These are phyloP conservation scores for Rubus parviflorus DNA, from an alignment of 306 rosid genomes.

Conservation along the genomic window DNA sequence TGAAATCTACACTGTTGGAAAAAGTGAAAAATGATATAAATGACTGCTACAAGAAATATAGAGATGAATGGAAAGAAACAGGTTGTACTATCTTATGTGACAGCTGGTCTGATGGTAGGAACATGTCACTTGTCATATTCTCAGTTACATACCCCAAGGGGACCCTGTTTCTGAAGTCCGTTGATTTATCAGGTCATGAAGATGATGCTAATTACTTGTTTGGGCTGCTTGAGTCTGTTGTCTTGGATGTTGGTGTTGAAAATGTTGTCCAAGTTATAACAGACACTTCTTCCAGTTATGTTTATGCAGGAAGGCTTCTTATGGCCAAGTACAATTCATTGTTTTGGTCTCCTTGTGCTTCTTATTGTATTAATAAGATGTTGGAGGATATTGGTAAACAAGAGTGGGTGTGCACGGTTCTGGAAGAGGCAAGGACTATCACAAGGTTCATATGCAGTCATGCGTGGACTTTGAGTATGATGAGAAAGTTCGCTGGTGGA, in stretches of 20 bases:
- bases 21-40: constrained; percentile 58
- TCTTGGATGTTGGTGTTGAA: constrained; percentile 65
- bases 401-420: constrained; percentile 57
- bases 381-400: constrained; percentile 63
- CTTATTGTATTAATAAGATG: constrained; percentile 61
- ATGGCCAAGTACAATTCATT: constrained; percentile 60
- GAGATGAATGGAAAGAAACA: constrained; percentile 68
- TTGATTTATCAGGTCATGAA: constrained; percentile 57
- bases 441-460: constrained; percentile 49
- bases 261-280: constrained; percentile 76
- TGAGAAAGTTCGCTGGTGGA: constrained; percentile 64
- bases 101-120: constrained; percentile 53
- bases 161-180: constrained; percentile 53
- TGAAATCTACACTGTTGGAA: constrained; percentile 54
- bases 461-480: constrained; percentile 48
- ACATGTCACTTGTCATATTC: constrained; percentile 50
- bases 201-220: constrained; percentile 52
- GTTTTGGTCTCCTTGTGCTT: constrained; percentile 79
- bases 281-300: constrained; percentile 49
- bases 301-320: constrained; percentile 58
- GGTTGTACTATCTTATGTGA: constrained; percentile 68
- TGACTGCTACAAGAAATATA: constrained; percentile 44
- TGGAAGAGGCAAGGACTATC: constrained; percentile 64
- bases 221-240: constrained; percentile 56
- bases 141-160: constrained; percentile 58